Evolutionary conservation across 495 filamentous ascomycete genomes (phyloP).

Genomic region (Podospora didyma): DNA sequence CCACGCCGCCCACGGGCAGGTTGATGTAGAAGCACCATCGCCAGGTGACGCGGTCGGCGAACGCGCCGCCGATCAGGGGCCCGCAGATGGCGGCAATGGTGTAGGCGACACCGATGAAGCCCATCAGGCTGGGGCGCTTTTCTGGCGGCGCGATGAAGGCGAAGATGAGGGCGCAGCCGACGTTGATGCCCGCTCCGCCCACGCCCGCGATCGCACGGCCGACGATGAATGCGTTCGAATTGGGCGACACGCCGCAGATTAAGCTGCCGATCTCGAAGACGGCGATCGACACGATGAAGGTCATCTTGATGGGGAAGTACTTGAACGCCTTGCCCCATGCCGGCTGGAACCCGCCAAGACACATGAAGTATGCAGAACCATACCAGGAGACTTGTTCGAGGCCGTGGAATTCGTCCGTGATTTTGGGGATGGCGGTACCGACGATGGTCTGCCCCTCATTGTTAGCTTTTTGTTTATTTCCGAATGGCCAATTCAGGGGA

Average conservation of each 20-base stretch:
- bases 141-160: conserved; percentile 33
- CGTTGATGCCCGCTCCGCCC: conserved; percentile 34
- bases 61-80: conserved; percentile 14
- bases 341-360: conserved; percentile 24
- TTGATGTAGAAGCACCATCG: conserved; percentile 79
- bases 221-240: conserved; percentile 45
- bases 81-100: conserved; percentile 36
- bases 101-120: conserved; percentile 38
- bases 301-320: conserved; percentile 34
- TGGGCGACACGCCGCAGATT: conserved; percentile 51
- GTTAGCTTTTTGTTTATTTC: too few relatives aligned
- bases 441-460: conserved; percentile 38
- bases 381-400: conserved; percentile 45
- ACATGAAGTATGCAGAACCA: conserved; percentile 32
- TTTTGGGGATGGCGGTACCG: conserved; percentile 44
- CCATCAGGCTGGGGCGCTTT: conserved; percentile 40
- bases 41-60: conserved; percentile 29
- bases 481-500: neutral
- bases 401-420: conserved; percentile 36
- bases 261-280: conserved; percentile 49
- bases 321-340: conserved; percentile 29
- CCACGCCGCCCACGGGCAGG: conserved; percentile 59
- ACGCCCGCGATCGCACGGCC: conserved; percentile 52
- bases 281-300: conserved; percentile 34
- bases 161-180: conserved; percentile 34